Base-by-base conservation (phyloP, 2,329 filamentous ascomycete species). In the Curvularia lunata region DNA sequence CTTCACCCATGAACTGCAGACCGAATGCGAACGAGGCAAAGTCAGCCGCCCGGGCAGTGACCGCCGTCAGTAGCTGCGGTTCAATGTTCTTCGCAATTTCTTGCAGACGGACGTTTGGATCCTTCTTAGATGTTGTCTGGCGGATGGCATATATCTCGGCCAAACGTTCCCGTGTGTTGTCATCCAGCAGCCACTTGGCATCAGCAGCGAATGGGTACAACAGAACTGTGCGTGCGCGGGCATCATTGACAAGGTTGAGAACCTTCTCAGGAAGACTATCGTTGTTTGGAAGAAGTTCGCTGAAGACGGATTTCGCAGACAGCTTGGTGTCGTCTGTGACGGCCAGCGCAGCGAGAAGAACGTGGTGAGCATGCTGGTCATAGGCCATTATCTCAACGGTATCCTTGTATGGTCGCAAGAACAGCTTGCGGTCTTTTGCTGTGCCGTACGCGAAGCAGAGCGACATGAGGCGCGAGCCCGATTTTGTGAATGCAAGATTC, bases 401-500 rank as follows among this genome's bases (percentile, higher is more conserved):
- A 66, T 96, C 92, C 75, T 96, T 96, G 85, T 92, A 97, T 50
- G 89, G 89, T 78, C 90, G 92, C 49, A 98, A 81, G 56, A 99
- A 87, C 58, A 90, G 84, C 78, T 97, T 96, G 68, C 95, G 88
- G 78, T 98, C 94, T 80, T 99, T 99, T 64, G 95, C 92, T 52
- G 83, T 88, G 56, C 92, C 92, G 71, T 96, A 85, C 9, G 95
- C 93, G 38, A 99, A 81, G 40, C 91, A 85, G 42, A 97, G 82
- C 71, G 88, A 94, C 54, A 92, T 89, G 12, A 99, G 83, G 34
- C 91, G 86, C 45, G 92, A 88, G 5, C 95, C 95, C 8, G 91
- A 92, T 75, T 89, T 90, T 42, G 95, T 99, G 78, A 99, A 99
- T 6, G 93, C 93, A 81, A 99, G 85, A 76, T 98, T 98, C 82